A percentile compares a stretch with the other conserved stretches of the same genome.
These are phyloP conservation scores for Dactylorhiza incarnata DNA, from an alignment of 106 monocot genomes.

Conservation along the genomic window DNA sequence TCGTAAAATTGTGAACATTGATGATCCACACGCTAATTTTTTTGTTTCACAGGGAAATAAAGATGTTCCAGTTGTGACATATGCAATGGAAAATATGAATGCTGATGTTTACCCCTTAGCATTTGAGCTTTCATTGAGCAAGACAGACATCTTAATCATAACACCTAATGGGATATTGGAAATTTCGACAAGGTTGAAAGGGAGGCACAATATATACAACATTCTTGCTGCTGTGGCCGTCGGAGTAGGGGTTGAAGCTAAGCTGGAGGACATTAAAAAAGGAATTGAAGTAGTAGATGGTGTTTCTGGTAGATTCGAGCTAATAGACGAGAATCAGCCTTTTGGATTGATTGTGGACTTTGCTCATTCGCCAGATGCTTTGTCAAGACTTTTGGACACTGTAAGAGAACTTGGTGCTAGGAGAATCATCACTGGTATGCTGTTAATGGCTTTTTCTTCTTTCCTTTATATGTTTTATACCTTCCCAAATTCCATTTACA, in stretches of 20 bases:
- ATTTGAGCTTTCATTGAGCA: slow-evolving; percentile 15
- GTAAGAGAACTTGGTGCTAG: slow-evolving; percentile 26
- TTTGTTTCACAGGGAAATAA: slow-evolving; percentile 13
- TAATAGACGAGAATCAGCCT: slow-evolving; percentile 21
- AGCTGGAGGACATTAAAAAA: slow-evolving; percentile 15
- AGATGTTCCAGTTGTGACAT: slow-evolving; percentile 19
- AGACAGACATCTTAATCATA: slow-evolving; percentile 10
- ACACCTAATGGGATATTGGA: slow-evolving; percentile 21
- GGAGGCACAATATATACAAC: slow-evolving; percentile 26
- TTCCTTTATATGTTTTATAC: background rate
- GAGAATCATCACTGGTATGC: slow-evolving; percentile 36
- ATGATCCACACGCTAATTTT: slow-evolving; percentile 19
- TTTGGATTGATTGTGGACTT: slow-evolving; percentile 28
- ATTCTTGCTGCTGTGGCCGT: slow-evolving; percentile 29
- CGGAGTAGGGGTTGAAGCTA: slow-evolving; percentile 13
- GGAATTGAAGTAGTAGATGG: slow-evolving; percentile 22
- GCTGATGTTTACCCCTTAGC: slow-evolving; percentile 20
- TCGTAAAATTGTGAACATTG: slow-evolving; percentile 21
- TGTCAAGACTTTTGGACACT: slow-evolving; percentile 26
- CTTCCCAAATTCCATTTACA: background rate
- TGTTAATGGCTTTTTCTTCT: slow-evolving; percentile 3
- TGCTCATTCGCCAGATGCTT: slow-evolving; percentile 35
- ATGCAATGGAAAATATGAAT: slow-evolving; percentile 20
- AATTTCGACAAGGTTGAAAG: slow-evolving; percentile 26
- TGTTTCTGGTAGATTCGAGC: slow-evolving; percentile 24